Base-by-base conservation (phyloP, 805 yeast species). In the Kregervanrija pseudodelftensis region DNA sequence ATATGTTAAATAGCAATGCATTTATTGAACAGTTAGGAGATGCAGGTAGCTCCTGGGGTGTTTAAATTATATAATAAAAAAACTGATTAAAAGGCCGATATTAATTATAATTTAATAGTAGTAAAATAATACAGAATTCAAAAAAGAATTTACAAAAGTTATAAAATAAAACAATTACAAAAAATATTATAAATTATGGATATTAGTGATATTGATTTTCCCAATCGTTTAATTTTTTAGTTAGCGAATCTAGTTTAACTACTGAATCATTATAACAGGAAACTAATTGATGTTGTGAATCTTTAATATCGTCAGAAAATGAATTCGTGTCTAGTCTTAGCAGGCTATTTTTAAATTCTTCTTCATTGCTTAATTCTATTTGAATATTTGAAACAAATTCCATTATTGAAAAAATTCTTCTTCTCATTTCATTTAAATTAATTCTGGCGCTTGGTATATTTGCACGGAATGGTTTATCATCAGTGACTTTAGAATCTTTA, bases 361-460 rank as follows among this genome's bases (percentile, higher is more conserved):
- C 82, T 54, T 89, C 96, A 42, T 76, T 77, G 39, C 82, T 81
- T 49, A 91, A 66, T 57, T 91, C 98, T 49, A 82, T 64, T 61
- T 89, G 96, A 1, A 95, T 85, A 43, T 95, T 73, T 11, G 90
- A 87, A 22, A 91, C 76, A 73, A 90, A 93, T 64, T 93, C 98
- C 54, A 91, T 67, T 15, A 91, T 91, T 1, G 96, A 95, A 2
- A 87, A 83, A 2, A 89, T 85, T 47, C 99, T 74, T 57, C 87
- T 80, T 45, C 89, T 76, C 86, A 91, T 83, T 61, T 91, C 99
- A 53, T 77, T 75, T 48, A 90, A 63, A 3, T 89, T 76, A 3
- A 85, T 77, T 44, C 87, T 76, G 15, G 80, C 80, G 47, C 82
- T 82, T 7, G 96, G 97, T 37, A 80, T 69, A 45, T 96, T 76